Evolutionary conservation across 1,284 basidiomycete species (phyloP), one percentile per base, ranked within the genome.

Genomic region (Microbotryomycetes sp.): DNA sequence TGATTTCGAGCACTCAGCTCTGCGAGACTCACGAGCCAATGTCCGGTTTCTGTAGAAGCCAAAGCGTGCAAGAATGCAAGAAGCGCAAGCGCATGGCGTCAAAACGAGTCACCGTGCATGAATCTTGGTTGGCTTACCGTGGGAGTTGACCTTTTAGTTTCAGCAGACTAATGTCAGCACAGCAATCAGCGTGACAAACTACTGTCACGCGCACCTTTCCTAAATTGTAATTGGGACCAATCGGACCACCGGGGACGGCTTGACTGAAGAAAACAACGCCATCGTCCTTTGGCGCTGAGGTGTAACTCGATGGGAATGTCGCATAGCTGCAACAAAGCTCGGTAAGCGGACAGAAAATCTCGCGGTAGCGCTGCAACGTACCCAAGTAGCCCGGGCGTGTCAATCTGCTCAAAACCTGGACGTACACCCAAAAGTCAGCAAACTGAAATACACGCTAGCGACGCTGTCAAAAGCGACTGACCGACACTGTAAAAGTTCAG

Each of bases 401-500:
- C 35, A 41, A 41, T 41, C 18, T 41, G 35, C 18, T 41, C 35
- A 41, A 41, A 41, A 11, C 35, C n/a, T n/a, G n/a, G n/a, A n/a
- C n/a, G n/a, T n/a, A n/a, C n/a, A n/a, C n/a, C n/a, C n/a, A n/a
- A n/a, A n/a, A n/a, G n/a, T n/a, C n/a, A n/a, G n/a, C n/a, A n/a
- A n/a, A n/a, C n/a, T n/a, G n/a, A n/a, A n/a, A n/a, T n/a, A n/a
- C n/a, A n/a, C n/a, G n/a, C n/a, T n/a, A n/a, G n/a, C n/a, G n/a
- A n/a, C n/a, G n/a, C n/a, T n/a, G n/a, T n/a, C n/a, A n/a, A n/a
- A n/a, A n/a, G n/a, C n/a, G n/a, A n/a, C n/a, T n/a, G n/a, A n/a
- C 46, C 49, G 27, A 51, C 49, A 24, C 77, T 77, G 76, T 82
- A 83, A 45, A 83, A 75, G 67, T 83, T 83, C 60, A 83, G 76